phyloP scores from a whole-genome alignment of 805 yeast genomes.

The Citeromyces nyonsensis region DNA sequence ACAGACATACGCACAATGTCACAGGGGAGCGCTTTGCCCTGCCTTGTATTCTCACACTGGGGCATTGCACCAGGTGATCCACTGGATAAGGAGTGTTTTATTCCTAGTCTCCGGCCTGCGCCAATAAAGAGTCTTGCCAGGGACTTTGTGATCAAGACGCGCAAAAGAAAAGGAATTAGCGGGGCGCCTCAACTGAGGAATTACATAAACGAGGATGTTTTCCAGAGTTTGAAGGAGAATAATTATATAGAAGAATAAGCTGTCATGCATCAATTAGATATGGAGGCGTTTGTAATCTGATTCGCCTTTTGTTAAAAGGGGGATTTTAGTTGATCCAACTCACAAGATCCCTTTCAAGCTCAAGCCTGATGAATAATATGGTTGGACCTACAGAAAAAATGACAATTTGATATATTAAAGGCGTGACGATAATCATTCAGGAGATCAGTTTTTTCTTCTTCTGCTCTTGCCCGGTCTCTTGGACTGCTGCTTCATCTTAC shows the following conservation, averaged over 20 bases:
- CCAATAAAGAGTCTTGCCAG: constrained; percentile 57
- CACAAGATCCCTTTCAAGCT: no score
- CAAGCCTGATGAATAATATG: no score
- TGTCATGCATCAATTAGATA: background rate
- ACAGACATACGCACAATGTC: constrained; percentile 70
- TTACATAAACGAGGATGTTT: constrained; percentile 50
- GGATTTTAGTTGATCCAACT: no score
- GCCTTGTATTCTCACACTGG: constrained; percentile 58
- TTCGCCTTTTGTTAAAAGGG: no score
- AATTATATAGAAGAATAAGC: constrained; percentile 19
- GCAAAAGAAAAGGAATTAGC: constrained; percentile 74
- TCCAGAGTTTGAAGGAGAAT: constrained; percentile 30
- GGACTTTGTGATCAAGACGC: constrained; percentile 79
- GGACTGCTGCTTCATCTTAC: constrained; percentile 34
- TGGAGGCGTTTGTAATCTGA: background rate
- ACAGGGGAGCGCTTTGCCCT: constrained; percentile 65
- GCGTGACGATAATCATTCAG: constrained; percentile 3
- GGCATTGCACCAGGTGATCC: constrained; percentile 84
- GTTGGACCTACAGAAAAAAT: no score
- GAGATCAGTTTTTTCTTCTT: constrained; percentile 21
- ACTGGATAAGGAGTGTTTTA: constrained; percentile 42
- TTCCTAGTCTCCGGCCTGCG: constrained; percentile 69
- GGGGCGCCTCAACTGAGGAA: constrained; percentile 55
- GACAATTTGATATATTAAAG: constrained; percentile 2
- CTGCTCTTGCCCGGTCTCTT: constrained; percentile 41